A percentile compares a stretch with the other conserved stretches of the same genome.
Conservation (phyloP, 345 rosid genomes). For the Gossypium arboreum region DNA sequence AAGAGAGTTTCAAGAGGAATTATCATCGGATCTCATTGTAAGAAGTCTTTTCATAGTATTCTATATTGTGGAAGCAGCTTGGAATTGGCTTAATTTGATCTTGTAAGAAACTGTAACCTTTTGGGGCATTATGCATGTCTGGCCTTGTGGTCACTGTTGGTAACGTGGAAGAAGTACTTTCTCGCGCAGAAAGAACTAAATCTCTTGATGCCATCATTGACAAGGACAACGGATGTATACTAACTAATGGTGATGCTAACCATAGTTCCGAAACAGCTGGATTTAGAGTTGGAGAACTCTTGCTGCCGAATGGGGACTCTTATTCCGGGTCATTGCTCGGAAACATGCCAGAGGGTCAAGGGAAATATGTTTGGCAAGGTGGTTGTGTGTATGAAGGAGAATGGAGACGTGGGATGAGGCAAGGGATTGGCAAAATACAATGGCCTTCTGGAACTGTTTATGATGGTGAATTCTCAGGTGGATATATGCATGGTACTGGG, state of each 20-base stretch:
- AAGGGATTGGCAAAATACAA: conserved; percentile 68
- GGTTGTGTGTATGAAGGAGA: conserved; percentile 78
- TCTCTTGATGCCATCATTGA: conserved; percentile 55
- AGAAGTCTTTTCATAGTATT: conserved; percentile 22
- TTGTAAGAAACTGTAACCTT: conserved; percentile 35
- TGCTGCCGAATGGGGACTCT: conserved; percentile 65
- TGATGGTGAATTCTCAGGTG: conserved; percentile 90
- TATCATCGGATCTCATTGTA: conserved; percentile 21
- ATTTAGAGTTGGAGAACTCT: conserved; percentile 60
- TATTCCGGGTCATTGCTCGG: conserved; percentile 76
- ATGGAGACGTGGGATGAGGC: conserved; percentile 89
- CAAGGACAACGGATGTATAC: conserved; percentile 31
- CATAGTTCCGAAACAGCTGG: conserved; percentile 50
- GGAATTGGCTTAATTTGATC: conserved; percentile 13
- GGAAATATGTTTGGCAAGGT: conserved; percentile 79
- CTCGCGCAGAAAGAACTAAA: conserved; percentile 65
- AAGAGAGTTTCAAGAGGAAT: conserved; percentile 10
- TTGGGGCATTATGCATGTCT: conserved; percentile 85
- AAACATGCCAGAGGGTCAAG: conserved; percentile 72
- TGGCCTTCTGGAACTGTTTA: conserved; percentile 76
- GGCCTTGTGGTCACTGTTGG: conserved; percentile 53
- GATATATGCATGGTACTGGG: conserved; percentile 84
- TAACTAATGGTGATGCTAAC: conserved; percentile 48
- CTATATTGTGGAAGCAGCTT: conserved; percentile 22
- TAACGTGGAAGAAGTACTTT: conserved; percentile 43